Evolutionary conservation across 176 grass and related monocot genomes (phyloP), one percentile per base, ranked within the genome.

Genomic region (Eremochloa ophiuroides): DNA sequence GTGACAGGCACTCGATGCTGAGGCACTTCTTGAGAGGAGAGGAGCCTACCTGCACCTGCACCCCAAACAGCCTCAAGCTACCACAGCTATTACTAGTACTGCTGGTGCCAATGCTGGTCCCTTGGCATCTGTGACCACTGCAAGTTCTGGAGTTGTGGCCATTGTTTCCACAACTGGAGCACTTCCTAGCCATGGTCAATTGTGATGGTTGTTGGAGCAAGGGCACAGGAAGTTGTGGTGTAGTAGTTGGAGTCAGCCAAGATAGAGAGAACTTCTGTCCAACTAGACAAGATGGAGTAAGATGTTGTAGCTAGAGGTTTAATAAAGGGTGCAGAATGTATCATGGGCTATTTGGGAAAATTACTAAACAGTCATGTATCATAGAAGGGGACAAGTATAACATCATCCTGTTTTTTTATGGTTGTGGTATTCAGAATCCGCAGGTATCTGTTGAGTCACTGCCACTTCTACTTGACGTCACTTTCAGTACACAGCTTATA

Each of bases 121-220:
- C 82, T 12, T 55, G 44, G 18, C 76, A 39, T 82, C 63, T 77
- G 15, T 78, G 63, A 7, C 73, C 68, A 66, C 58, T 83, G 87
- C 93, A 95, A 80, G 89, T 95, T 71, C 93, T 95, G 13, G 93
- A 95, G 75, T 92, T 95, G 66, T 95, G 93, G 47, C 87, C 93
- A 83, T 92, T 86, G 82, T 88, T 87, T 56, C 93, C 93, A 84
- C 93, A 95, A 20, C 83, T 88, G 10, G 87, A 90, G 85, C 89
- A 95, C 64, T 90, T 95, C 82, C 89, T 95, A 20, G 71, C 71
- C 93, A 95, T 95, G 50, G 35, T 67, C 43, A 62, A 18, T 42
- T 74, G 47, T 47, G 63, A 77, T 77, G 9, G 75, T 3, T 75
- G 71, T n/a, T n/a, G n/a, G 51, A 43, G 76, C 44, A 60, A 50